These are phyloP conservation scores for Cyberlindnera maclurae DNA, from an alignment of 805 yeast genomes.

Conservation along the genomic window DNA sequence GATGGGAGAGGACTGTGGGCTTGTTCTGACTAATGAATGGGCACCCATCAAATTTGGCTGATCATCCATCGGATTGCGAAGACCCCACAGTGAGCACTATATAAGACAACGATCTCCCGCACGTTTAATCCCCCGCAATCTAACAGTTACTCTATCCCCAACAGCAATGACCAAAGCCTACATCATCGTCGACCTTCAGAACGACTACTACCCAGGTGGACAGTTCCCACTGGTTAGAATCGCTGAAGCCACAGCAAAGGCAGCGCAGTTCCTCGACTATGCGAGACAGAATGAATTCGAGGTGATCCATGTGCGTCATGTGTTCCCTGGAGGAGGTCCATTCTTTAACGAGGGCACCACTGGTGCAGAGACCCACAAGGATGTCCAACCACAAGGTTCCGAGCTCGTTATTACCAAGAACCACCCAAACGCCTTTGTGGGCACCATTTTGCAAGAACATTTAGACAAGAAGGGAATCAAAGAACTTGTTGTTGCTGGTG, in stretches of 20 bases:
- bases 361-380: constrained; percentile 11
- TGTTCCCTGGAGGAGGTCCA: constrained; percentile 5
- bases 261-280: constrained; percentile 8
- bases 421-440: constrained; percentile 12
- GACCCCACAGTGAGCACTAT: too few species aligned
- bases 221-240: constrained; percentile 9
- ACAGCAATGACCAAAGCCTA: constrained; percentile 1
- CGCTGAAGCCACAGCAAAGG: constrained; percentile 7
- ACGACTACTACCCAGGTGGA: constrained; percentile 17
- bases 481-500: constrained; percentile 12
- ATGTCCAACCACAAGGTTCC: constrained; percentile 6
- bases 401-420: constrained; percentile 11
- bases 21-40: too few species aligned
- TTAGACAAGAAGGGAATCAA: constrained; percentile 6
- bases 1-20: too few species aligned
- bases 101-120: too few species aligned
- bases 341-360: constrained; percentile 6
- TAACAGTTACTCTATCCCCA: too few species aligned
- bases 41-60: too few species aligned
- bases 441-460: constrained; percentile 9
- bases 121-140: too few species aligned
- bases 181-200: constrained; percentile 16
- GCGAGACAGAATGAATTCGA: constrained; percentile 7
- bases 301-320: constrained; percentile 14
- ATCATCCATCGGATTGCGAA: too few species aligned